Evolutionary conservation across 371 early-diverging fungal genomes (phyloP).

Genomic region (Apophysomyces trapeziformis): DNA sequence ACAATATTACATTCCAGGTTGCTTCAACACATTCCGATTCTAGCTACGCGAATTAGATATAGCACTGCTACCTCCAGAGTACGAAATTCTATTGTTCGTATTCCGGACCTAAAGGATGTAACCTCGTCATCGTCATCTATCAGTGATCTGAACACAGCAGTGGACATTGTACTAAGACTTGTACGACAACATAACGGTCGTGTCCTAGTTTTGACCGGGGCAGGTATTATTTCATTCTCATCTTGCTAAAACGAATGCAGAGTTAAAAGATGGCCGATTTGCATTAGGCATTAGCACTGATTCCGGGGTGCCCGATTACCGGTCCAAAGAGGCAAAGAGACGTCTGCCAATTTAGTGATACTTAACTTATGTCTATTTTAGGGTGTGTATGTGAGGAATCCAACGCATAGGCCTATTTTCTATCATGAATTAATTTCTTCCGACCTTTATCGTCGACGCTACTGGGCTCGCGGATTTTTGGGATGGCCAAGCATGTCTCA

Average conservation of each 20-base stretch:
- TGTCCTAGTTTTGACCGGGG: conserved; percentile 58
- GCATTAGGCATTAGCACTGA: conserved; percentile 75
- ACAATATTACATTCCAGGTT: neutral
- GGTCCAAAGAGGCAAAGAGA: conserved; percentile 63
- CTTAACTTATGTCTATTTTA: conserved; percentile 4
- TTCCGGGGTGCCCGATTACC: conserved; percentile 89
- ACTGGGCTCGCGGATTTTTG: conserved; percentile 92
- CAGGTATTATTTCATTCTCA: conserved; percentile 31
- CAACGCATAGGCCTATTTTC: conserved; percentile 81
- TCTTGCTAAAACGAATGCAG: too few species aligned
- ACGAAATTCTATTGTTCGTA: conserved; percentile 41
- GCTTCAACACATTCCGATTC: neutral
- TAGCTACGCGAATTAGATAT: neutral
- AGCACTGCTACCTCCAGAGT: conserved; percentile 21
- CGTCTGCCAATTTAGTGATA: neutral
- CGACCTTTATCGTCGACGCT: conserved; percentile 74
- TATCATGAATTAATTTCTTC: conserved; percentile 71
- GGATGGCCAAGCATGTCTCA: conserved; percentile 75
- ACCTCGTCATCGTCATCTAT: conserved; percentile 23
- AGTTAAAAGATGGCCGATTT: too few species aligned
- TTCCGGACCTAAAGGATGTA: conserved; percentile 34
- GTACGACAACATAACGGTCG: conserved; percentile 45
- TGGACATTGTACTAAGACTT: conserved; percentile 44
- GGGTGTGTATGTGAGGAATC: conserved; percentile 80
- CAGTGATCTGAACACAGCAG: conserved; percentile 33